Evolutionary conservation across 208 protist genomes (phyloP).

Genomic region (Trypanosoma conorhini): DNA sequence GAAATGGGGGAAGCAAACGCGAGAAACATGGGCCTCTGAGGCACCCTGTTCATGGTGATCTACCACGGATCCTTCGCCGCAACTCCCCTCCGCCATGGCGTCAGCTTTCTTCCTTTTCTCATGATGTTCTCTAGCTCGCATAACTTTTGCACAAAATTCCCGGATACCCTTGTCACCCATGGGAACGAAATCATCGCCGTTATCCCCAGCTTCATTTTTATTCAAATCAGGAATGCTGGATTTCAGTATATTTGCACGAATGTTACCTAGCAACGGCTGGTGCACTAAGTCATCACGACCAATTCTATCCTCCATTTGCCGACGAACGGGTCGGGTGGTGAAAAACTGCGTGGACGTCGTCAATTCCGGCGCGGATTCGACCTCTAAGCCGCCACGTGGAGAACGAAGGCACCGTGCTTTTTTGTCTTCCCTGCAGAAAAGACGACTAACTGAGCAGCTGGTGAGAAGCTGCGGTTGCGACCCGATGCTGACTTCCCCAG

Average conservation of each 20-base stretch:
- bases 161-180: constrained; percentile 11
- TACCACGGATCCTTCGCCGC: not conserved
- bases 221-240: not conserved
- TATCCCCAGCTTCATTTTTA: not conserved
- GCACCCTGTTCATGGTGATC: not conserved
- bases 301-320: no score
- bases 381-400: no score
- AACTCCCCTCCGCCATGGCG: not conserved
- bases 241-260: constrained; percentile 9
- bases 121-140: not conserved
- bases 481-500: no score
- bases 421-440: no score
- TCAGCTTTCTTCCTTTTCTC: not conserved
- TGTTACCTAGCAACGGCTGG: constrained; percentile 6
- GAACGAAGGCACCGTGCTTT: no score
- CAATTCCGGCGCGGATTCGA: no score
- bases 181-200: constrained; percentile 10
- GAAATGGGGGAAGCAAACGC: no score
- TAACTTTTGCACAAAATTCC: constrained; percentile 6
- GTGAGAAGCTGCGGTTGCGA: no score
- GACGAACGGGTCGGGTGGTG: no score
- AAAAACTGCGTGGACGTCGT: no score
- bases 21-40: not conserved
- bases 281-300: no score
- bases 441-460: no score